phyloP scores from a whole-genome alignment of 2,329 filamentous ascomycete species.

The Arthroderma sp. region DNA sequence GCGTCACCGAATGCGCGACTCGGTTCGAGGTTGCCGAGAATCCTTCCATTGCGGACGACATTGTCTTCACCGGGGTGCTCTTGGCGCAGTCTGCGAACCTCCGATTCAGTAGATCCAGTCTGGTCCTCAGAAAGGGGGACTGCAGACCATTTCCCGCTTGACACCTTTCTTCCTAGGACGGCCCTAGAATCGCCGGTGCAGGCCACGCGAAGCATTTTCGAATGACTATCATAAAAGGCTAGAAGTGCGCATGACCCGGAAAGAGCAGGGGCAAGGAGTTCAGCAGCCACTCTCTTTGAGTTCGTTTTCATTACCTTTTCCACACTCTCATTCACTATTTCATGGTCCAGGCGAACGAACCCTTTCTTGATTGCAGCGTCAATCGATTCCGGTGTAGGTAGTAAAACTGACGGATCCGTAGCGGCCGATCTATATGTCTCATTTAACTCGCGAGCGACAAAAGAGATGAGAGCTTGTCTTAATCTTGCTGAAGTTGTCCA shows the following conservation, averaged over 20 bases:
- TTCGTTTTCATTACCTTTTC: slow-evolving; percentile 80
- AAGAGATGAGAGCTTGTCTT: slow-evolving; percentile 80
- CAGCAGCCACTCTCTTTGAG: slow-evolving; percentile 80
- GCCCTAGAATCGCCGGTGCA: slow-evolving; percentile 95
- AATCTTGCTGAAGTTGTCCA: slow-evolving; percentile 98
- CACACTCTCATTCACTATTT: slow-evolving; percentile 88
- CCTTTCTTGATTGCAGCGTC: slow-evolving; percentile 86
- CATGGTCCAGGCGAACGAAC: slow-evolving; percentile 77
- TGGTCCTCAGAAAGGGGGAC: slow-evolving; percentile 84
- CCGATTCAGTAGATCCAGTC: slow-evolving; percentile 76
- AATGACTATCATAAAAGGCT: slow-evolving; percentile 85
- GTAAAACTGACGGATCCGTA: slow-evolving; percentile 41
- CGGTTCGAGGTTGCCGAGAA: slow-evolving; percentile 83
- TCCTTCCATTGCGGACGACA: slow-evolving; percentile 77
- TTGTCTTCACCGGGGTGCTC: slow-evolving; percentile 82
- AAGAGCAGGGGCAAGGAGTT: slow-evolving; percentile 79
- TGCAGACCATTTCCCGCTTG: slow-evolving; percentile 81
- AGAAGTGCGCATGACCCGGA: slow-evolving; percentile 95
- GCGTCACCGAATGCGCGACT: slow-evolving; percentile 93
- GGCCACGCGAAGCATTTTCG: slow-evolving; percentile 79
- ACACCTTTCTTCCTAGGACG: slow-evolving; percentile 66
- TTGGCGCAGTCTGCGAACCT: slow-evolving; percentile 66
- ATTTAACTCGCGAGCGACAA: slow-evolving; percentile 86
- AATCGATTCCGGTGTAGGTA: slow-evolving; percentile 65
- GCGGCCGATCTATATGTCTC: slow-evolving; percentile 70